These are phyloP conservation scores for Corynespora cassiicola DNA, from an alignment of 2,329 filamentous ascomycete species.

Conservation along the genomic window DNA sequence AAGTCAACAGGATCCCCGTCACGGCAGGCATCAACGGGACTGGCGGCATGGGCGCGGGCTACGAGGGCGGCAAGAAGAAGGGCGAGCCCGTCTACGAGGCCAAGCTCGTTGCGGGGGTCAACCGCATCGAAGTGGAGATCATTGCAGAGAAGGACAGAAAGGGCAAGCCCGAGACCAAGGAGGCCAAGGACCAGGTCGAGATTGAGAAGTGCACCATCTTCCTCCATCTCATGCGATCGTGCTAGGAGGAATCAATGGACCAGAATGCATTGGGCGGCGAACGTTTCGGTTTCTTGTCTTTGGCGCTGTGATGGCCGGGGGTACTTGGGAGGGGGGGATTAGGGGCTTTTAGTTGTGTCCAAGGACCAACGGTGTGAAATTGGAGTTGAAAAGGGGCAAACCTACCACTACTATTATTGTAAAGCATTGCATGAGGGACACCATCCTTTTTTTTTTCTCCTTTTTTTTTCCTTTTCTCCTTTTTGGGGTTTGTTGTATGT, in stretches of 20 bases:
- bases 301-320: not conserved
- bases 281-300: not conserved
- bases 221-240: slow-evolving; percentile 67
- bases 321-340: no score
- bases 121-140: slow-evolving; percentile 79
- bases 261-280: no score
- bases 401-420: no score
- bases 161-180: slow-evolving; percentile 26
- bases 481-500: slow-evolving; percentile 1
- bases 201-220: slow-evolving; percentile 81
- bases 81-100: slow-evolving; percentile 77
- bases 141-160: slow-evolving; percentile 70
- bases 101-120: slow-evolving; percentile 73
- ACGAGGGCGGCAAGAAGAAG: slow-evolving; percentile 50
- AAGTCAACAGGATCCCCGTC: slow-evolving; percentile 62
- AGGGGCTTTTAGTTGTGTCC: no score
- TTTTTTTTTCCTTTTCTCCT: not conserved
- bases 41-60: slow-evolving; percentile 22
- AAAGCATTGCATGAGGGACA: not conserved
- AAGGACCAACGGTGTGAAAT: no score
- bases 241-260: slow-evolving; percentile 13
- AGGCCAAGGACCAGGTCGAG: slow-evolving; percentile 65
- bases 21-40: slow-evolving; percentile 40
- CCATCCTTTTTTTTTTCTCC: not conserved
- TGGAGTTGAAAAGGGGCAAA: no score